Percentiles rank a stretch among this genome's conserved stretches.
phyloP scores from a whole-genome alignment of 2,329 filamentous ascomycete genomes.

The Coniochaeta pulveracea region DNA sequence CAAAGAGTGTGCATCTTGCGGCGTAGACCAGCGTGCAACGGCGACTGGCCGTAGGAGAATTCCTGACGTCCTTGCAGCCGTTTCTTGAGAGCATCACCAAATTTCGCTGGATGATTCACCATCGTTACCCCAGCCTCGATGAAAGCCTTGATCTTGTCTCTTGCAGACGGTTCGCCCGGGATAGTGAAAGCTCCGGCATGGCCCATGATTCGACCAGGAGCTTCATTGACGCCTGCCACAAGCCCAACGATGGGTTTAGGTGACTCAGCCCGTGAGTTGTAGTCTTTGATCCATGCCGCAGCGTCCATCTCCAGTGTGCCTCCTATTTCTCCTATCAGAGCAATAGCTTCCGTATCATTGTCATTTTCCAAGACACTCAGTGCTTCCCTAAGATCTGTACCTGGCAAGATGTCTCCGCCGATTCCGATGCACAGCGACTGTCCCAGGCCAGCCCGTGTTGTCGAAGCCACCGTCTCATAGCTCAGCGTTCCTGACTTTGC shows the following conservation, averaged over 20 bases:
- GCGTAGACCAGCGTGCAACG: conserved; percentile 28
- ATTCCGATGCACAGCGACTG: conserved; percentile 70
- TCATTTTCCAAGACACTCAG: conserved; percentile 56
- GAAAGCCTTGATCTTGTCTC: conserved; percentile 57
- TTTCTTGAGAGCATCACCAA: conserved; percentile 56
- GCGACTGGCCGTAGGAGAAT: conserved; percentile 4
- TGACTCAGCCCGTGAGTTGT: conserved; percentile 40
- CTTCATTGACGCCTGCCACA: conserved; percentile 55
- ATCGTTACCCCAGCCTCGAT: conserved; percentile 55
- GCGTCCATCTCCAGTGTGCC: conserved; percentile 60
- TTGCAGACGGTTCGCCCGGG: conserved; percentile 52
- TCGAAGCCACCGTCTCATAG: conserved; percentile 66
- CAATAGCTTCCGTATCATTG: conserved; percentile 57
- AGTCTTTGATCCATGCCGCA: conserved; percentile 62
- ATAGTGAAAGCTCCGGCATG: conserved; percentile 66
- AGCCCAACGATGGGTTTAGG: conserved; percentile 67
- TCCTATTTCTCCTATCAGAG: conserved; percentile 63
- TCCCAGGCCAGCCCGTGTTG: conserved; percentile 61
- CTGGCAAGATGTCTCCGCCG: conserved; percentile 65
- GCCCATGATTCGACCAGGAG: conserved; percentile 59
- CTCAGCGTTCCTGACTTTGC: conserved; percentile 74
- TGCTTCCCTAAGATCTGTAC: conserved; percentile 64
- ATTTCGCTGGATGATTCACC: conserved; percentile 65
- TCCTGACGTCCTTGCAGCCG: conserved; percentile 29
- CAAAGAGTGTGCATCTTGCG: conserved; percentile 2